phyloP scores from a whole-genome alignment of 116 monocot species.

The Trichopus zeylanicus region DNA sequence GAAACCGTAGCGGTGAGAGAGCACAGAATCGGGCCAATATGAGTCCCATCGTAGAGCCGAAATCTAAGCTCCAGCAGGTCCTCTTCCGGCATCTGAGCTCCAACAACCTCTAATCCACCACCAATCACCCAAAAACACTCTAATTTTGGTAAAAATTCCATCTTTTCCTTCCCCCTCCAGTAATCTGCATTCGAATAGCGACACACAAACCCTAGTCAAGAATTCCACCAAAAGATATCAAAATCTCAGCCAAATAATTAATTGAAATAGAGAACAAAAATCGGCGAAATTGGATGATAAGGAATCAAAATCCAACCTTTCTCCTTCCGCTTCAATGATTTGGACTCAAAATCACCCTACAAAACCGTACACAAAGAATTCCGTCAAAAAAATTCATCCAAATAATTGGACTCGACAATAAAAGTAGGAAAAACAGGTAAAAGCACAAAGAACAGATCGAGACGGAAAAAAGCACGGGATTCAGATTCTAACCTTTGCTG shows the following conservation, averaged over 20 bases:
- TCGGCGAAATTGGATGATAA: not conserved
- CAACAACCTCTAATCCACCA: not conserved
- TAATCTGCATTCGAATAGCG: not conserved
- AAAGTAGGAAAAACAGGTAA: too few relatives aligned
- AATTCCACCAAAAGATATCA: not conserved
- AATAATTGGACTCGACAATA: too few relatives aligned
- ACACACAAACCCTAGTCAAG: not conserved
- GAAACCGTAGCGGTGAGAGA: conserved; percentile 5
- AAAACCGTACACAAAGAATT: too few relatives aligned
- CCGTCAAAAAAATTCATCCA: too few relatives aligned
- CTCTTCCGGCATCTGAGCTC: conserved; percentile 13
- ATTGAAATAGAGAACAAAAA: not conserved
- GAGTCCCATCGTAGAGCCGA: conserved; percentile 17
- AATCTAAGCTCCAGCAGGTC: conserved; percentile 17
- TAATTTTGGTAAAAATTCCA: not conserved
- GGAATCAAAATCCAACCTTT: not conserved
- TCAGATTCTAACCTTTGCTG: conserved; percentile 19
- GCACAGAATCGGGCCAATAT: conserved; percentile 16
- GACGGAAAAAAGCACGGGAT: not conserved
- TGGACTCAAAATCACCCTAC: too few relatives aligned
- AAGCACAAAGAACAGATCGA: not conserved
- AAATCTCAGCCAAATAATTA: not conserved
- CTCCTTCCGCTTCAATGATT: too few relatives aligned
- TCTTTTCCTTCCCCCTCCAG: not conserved
- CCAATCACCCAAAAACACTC: not conserved